Evolutionary conservation across 2,329 filamentous ascomycete genomes (phyloP), one percentile per base, ranked within the genome.

Genomic region (Ceratocystis lukuohia): DNA sequence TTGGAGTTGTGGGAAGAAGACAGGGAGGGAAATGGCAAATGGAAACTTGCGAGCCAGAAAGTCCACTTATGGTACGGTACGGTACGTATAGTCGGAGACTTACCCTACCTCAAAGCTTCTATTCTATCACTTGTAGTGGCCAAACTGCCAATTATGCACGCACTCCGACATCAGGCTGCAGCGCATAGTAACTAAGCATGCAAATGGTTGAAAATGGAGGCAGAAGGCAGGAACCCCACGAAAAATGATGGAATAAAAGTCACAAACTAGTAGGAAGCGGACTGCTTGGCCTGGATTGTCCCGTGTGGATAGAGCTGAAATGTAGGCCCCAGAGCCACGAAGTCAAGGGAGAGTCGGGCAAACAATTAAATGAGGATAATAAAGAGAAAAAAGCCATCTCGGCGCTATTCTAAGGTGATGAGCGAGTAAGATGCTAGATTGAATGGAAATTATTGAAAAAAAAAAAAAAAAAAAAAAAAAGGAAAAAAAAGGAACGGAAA

Each of bases 401-500:
- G 25, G 53, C 22, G 53, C 53, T 57, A 59, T 25, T 30, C 7
- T n/a, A 17, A 59, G 25, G 48, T 15, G 20, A 53, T 20, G 4
- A 53, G 48, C 5, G 22, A 53, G 48, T 25, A 25, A 53, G 20
- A 53, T 22, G 46, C 20, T 20, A 50, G 22, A 50, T 20, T 20
- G n/a, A 50, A 50, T 41, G 37, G 12, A 41, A 41, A 41, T 41
- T 41, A 41, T 4, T 41, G 37, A 15, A 41, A 41, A 12, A 41
- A 0, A 37, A 30, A 1, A 5, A 28, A 20, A 48, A 20, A n/a
- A 12, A 41, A 41, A 41, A 41, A 5, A 37, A 30, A 5, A 3
- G 25, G 12, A 48, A 48, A 48, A 20, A 48, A n/a, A 48, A n/a
- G 28, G n/a, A 44, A 65, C 33, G 53, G 53, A 68, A 67, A 71